Evolutionary conservation across 164 flowering plant genomes (phyloP), one percentile per base, ranked within the genome.

Genomic region (Aristolochia contorta): DNA sequence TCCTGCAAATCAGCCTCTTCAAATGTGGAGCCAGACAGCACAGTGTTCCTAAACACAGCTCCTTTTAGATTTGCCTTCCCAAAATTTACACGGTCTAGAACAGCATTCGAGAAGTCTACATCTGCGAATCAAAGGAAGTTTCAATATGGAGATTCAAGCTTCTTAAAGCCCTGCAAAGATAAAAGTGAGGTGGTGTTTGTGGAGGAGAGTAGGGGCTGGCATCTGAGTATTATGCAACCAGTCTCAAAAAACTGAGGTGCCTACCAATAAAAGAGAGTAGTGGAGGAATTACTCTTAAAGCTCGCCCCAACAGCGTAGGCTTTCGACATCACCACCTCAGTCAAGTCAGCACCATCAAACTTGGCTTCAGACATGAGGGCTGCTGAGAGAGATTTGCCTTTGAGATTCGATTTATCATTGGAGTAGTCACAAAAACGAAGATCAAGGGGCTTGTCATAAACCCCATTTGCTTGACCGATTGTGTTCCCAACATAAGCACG

Each of bases 241-340:
- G 7, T 37, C 43, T 37, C 12, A 10, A 10, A 37, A 37, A 37
- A 37, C 43, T 37, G 43, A 37, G 43, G 12, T 10, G 43, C 43
- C 43, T 10, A 37, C 43, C 5, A 13, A 4, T 18, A 19, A 49
- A 20, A 19, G 21, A 49, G 24, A 54, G 30, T 20, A 15, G 22
- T 4, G 15, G 48, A 60, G 7, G 16, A 25, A 45, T 62, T 80
- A 92, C 98, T 93, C 63, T 89, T 87, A 71, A 93, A 93, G 78
- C 99, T 93, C 47, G 97, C 99, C 60, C 89, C 96, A 65, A 80
- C 96, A 66, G 99, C 99, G 75, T 90, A 93, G 65, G 99, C 99
- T 75, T 93, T 93, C 47, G 99, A 93, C 99, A 93, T 93, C 23
- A 93, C 85, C 25, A 90, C 99, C 67, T 93, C 99, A 1, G 94